Base-by-base conservation (phyloP, 192 early-diverging fungal genomes). In the Coemansia sp. region DNA sequence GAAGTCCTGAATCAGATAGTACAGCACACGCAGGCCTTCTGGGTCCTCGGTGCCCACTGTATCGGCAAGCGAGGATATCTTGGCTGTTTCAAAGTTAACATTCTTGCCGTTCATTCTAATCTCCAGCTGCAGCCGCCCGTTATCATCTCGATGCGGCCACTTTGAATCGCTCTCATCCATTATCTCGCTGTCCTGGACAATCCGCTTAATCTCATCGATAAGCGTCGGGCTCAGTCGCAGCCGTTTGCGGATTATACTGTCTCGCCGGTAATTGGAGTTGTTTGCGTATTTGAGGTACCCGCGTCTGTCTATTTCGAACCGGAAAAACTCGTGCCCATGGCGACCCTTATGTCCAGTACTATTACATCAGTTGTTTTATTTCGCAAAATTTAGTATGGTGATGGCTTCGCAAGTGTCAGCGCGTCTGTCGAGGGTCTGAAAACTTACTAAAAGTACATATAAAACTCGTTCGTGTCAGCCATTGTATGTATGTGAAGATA, bases 281-380 rank as follows among this genome's bases (percentile, higher is more conserved):
- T 99, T 99, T 48, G 95, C 92, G 76, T 99, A 99, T 53, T 92
- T 86, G 48, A 95, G 91, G 35, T 85, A 83, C 40, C 94, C 94
- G 44, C 92, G 88, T 8, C 85, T 81, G 58, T 88, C 79, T 55
- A 98, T 88, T 78, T 99, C 97, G 67, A 98, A 99, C 70, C 97
- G 93, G 31, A 99, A 85, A 74, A 98, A 99, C 86, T 99, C 97
- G 81, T 99, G 95, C 27, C 97, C 97, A 81, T 93, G 97, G 59
- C 92, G 85, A 29, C 97, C 97, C 58, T 85, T 86, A 67, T 98
- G 94, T 6, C 97, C 95, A 16, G 91, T 86, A 61, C 52, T 54
- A 54, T n/a, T n/a, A n/a, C n/a, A n/a, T 32, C 22, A 10, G 45
- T 19, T 1, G 45, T 47, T 47, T 24, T 22, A 19, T 47, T 47